These are phyloP conservation scores for Diplodia mutila DNA, from an alignment of 2,329 filamentous ascomycete genomes.

Conservation along the genomic window DNA sequence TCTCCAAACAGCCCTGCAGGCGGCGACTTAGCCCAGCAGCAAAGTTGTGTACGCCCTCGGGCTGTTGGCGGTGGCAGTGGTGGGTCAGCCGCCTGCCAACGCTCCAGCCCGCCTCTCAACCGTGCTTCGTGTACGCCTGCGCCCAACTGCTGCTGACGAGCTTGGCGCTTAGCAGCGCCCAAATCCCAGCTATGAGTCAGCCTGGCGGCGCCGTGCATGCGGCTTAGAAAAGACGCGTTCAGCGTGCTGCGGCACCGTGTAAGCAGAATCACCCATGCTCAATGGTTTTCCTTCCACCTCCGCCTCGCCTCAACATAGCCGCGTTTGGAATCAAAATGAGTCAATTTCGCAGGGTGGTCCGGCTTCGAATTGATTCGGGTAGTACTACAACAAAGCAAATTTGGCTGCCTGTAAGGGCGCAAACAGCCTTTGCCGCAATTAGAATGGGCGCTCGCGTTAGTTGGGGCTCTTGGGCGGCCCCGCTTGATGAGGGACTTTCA, in stretches of 20 bases:
- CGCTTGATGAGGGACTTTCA: neutral
- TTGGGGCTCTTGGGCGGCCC: neutral
- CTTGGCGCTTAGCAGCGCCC: constrained; percentile 6
- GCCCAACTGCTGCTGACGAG: constrained; percentile 1
- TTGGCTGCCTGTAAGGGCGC: neutral
- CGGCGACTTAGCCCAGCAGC: neutral
- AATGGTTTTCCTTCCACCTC: neutral
- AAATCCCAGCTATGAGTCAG: neutral
- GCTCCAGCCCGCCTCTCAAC: constrained; percentile 13
- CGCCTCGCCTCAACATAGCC: neutral
- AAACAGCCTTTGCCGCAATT: neutral
- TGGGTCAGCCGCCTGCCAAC: constrained; percentile 6
- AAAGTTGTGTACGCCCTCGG: neutral
- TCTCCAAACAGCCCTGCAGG: neutral
- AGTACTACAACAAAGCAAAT: neutral
- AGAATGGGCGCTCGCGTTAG: neutral
- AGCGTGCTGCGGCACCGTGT: constrained; percentile 8
- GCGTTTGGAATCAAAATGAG: constrained; percentile 1
- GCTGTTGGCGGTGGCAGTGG: constrained; percentile 18
- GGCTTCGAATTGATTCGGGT: neutral
- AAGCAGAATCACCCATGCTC: constrained; percentile 6
- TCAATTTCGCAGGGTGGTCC: constrained; percentile 8
- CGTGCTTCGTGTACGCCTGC: neutral
- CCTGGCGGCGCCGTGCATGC: neutral
- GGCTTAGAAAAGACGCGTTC: constrained; percentile 13